Evolutionary conservation across 805 yeast species (phyloP).

Genomic region (Zygosaccharomyces gambellarensis): DNA sequence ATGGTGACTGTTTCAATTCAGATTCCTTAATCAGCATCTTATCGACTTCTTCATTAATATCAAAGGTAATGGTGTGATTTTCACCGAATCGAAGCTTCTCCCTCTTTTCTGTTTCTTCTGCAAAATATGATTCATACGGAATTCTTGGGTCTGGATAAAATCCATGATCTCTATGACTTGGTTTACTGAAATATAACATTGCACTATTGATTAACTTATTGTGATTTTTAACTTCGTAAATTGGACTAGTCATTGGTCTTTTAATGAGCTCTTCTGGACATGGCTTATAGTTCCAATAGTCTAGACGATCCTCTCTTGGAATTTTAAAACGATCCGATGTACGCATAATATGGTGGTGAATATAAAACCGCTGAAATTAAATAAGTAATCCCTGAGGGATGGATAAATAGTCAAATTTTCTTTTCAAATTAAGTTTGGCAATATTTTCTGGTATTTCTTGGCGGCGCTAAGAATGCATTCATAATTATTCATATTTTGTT

Average conservation of each 20-base stretch:
- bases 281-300: neutral
- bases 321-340: neutral
- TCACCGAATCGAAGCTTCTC: constrained; percentile 7
- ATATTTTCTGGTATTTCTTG: neutral
- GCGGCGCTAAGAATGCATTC: neutral
- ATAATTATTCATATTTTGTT: neutral
- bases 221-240: constrained; percentile 5
- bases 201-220: constrained; percentile 7
- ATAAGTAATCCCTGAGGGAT: neutral
- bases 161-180: constrained; percentile 2
- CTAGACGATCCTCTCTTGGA: neutral
- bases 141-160: neutral
- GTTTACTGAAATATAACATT: constrained; percentile 1
- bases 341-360: neutral
- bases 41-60: neutral
- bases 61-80: constrained; percentile 6
- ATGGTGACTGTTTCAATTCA: neutral
- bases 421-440: neutral
- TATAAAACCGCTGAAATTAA: neutral
- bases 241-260: neutral
- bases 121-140: constrained; percentile 2
- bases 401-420: too few relatives aligned
- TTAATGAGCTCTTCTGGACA: neutral
- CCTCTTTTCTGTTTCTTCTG: constrained; percentile 3
- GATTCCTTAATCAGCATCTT: neutral